Base-by-base conservation (phyloP, 129 eudicot genomes). In the Ambrosia artemisiifolia region DNA sequence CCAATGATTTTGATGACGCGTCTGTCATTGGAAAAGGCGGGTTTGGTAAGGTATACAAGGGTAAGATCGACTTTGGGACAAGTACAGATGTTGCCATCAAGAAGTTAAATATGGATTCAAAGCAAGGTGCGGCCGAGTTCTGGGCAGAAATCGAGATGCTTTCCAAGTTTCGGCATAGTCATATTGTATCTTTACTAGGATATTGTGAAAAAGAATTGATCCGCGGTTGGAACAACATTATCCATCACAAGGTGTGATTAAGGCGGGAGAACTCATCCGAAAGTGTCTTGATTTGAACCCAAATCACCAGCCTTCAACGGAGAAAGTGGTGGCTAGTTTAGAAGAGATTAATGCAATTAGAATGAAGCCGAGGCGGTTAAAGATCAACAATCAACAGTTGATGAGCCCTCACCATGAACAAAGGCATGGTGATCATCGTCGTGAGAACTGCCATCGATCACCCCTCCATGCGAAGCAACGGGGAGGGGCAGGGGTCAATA, bases 1-100 rank as follows among this genome's bases (percentile, higher is more conserved):
- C 85, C 38, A 13, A 75, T 13, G 70, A 70, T 50, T 80, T 80
- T 30, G 73, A 80, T 46, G 77, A 75, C 16, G 61, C 70, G 2
- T 42, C 64, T 28, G 75, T 73, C 30, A 57, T 79, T 14, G 83
- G 83, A 61, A 65, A 67, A 36, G 79, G 83, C 2, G 78, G 85
- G 30, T 81, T 81, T 30, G 71, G 78, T 50, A 76, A 65, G 14
- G 81, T 81, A 65, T 80, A 80, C 71, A 74, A 80, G 46, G 84
- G 79, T 63, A 73, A 14, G 4, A 56, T 72, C 4, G 36, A 67
- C 18, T 30, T 7, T 35, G 54, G 46, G 20, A 7, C 17, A 34
- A 35, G 60, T 7, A 64, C 9, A 19, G 65, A 67, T 48, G 83
- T 61, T 60, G 83, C 83, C 73, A 56, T 80, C 6, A 80, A 80